Percentiles rank a stretch among this genome's conserved stretches.
phyloP scores from a whole-genome alignment of 495 filamentous ascomycete genomes.

The Apodospora peruviana region DNA sequence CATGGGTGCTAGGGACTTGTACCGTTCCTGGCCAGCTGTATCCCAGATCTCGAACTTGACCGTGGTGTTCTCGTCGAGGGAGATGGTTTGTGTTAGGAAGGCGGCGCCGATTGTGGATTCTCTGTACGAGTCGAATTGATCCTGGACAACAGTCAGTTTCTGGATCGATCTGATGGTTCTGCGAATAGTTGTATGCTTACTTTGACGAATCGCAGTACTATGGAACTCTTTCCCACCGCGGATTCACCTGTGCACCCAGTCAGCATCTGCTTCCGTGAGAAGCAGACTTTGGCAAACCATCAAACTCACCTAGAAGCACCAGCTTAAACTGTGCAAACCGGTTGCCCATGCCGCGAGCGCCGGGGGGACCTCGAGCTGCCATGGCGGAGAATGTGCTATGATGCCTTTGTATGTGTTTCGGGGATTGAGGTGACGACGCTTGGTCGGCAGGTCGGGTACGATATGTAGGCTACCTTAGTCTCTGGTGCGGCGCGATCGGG shows the following conservation, averaged over 20 bases:
- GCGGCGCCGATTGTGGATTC: slow-evolving; percentile 98
- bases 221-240: slow-evolving; percentile 97
- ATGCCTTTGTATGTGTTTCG: slow-evolving; percentile 7
- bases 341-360: slow-evolving; percentile 59
- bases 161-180: neutral
- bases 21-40: slow-evolving; percentile 95
- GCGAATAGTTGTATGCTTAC: slow-evolving; percentile 41
- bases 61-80: slow-evolving; percentile 92
- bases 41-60: slow-evolving; percentile 99
- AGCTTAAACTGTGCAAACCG: slow-evolving; percentile 99
- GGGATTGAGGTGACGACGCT: slow-evolving; percentile 1
- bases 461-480: too few relatives aligned
- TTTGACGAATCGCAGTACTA: slow-evolving; percentile 97
- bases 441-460: neutral
- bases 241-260: slow-evolving; percentile 71
- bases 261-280: slow-evolving; percentile 20
- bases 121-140: slow-evolving; percentile 99
- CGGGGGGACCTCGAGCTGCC: slow-evolving; percentile 74
- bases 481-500: too few relatives aligned
- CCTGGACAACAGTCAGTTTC: slow-evolving; percentile 46
- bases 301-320: slow-evolving; percentile 74
- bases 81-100: slow-evolving; percentile 97
- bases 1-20: slow-evolving; percentile 98
- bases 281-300: neutral
- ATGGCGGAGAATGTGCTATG: slow-evolving; percentile 41